phyloP scores from a whole-genome alignment of 441 rosid species.

The Theobroma grandiflorum region DNA sequence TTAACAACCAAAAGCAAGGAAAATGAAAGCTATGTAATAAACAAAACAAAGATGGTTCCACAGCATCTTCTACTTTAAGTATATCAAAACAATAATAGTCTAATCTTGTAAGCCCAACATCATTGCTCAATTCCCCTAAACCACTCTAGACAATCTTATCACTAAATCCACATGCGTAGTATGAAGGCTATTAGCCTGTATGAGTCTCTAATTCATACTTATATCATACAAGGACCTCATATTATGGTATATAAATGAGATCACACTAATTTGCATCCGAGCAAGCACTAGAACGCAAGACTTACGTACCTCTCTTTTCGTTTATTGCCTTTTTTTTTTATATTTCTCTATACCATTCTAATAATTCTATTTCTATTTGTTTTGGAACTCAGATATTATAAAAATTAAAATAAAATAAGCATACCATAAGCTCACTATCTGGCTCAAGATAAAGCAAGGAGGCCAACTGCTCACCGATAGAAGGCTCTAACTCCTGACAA shows the following conservation, averaged over 20 bases:
- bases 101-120: not conserved
- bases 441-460: conserved; percentile 95
- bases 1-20: conserved; percentile 5
- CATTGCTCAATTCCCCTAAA: conserved; percentile 11
- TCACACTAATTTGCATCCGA: not conserved
- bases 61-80: not conserved
- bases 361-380: not conserved
- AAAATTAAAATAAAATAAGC: conserved; percentile 21
- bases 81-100: not conserved
- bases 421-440: conserved; percentile 99
- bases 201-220: not conserved
- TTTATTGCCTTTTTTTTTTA: not conserved
- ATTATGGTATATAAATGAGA: not conserved
- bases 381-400: not conserved
- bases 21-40: not conserved
- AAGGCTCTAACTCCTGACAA: conserved; percentile 96
- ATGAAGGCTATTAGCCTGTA: not conserved
- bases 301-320: not conserved
- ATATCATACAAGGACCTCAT: not conserved
- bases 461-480: conserved; percentile 93
- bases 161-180: not conserved
- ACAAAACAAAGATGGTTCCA: not conserved
- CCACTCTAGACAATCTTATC: not conserved
- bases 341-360: not conserved
- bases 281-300: not conserved